phyloP scores from a whole-genome alignment of 176 grass and related monocot genomes.

The Oryza rufipogon region DNA sequence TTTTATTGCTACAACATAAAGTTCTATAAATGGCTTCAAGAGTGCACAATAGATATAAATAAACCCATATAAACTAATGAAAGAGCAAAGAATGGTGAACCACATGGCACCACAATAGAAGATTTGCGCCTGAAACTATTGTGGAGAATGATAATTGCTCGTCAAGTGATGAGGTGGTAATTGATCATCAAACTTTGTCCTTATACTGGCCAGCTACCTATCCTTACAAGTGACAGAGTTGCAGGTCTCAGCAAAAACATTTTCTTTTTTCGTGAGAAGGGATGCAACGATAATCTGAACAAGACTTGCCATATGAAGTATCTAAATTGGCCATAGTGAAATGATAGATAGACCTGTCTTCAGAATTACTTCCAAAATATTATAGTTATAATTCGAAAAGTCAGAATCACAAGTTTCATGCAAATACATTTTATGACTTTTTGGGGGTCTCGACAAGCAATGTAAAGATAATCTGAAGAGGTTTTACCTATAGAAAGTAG shows the following conservation, averaged over 20 bases:
- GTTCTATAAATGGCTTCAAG: too few relatives aligned
- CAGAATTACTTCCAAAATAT: neutral
- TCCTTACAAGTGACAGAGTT: neutral
- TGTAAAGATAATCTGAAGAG: neutral
- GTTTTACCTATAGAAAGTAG: neutral
- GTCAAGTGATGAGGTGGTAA: too few relatives aligned
- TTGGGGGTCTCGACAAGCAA: neutral
- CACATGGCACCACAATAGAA: too few relatives aligned
- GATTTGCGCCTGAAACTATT: too few relatives aligned
- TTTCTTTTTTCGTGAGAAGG: neutral
- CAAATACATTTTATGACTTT: neutral
- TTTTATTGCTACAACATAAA: too few relatives aligned
- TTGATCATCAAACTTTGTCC: too few relatives aligned
- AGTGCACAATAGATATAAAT: too few relatives aligned
- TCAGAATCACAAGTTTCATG: neutral
- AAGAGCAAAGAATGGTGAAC: too few relatives aligned
- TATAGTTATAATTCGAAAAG: neutral
- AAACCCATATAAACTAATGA: too few relatives aligned
- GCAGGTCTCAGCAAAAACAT: neutral
- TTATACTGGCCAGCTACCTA: too few relatives aligned
- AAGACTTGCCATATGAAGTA: neutral
- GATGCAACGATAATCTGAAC: neutral
- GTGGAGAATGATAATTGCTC: too few relatives aligned
- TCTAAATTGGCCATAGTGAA: neutral
- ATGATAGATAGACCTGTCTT: neutral